Evolutionary conservation across 768 basidiomycete species (phyloP), one percentile per base, ranked within the genome.

Genomic region (Tulasnella sp.): DNA sequence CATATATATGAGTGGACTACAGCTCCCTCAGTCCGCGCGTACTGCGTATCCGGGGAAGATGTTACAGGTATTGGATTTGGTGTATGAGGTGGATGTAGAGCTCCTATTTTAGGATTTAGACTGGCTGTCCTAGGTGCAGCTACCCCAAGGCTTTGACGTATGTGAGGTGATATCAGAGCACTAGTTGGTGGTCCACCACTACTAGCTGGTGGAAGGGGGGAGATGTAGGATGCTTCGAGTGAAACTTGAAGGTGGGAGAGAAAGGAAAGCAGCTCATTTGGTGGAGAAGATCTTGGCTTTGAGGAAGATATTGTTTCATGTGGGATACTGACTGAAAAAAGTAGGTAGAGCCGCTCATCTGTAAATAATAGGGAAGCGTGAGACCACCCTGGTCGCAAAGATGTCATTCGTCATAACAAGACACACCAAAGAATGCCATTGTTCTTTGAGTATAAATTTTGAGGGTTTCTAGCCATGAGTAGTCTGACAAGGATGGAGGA

Each of bases 1-100:
- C 88, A 90, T 39, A 81, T 78, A 45, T 71, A 73, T 1, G 82
- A 73, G 39, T 78, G 70, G 10, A 92, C 72, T 4, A 78, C 64
- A 0, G 82, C 80, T 0, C 90, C 91, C 59, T 90, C 85, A 5
- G 48, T 27, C 12, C 28, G 74, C 1, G 79, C 77, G 61, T 92
- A 95, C 61, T 77, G 73, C 37, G 75, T 72, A 64, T 95, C 90
- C 13, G 74, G 71, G 28, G 81, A 79, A 0, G 74, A 71, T 24
- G 83, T 79, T 0, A 74, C 69, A 1, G 90, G 90, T 13, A 79
- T 81, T 1, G 90, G 90, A 61, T 83, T 80, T 0, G 90, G 91
- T 0, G 90, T 95, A 45, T 69, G 70, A 1, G 88, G 88, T 25
- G 86, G 87, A 56, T 83, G 74, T 59, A 87, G 81, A 2, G 81